phyloP scores from a whole-genome alignment of 768 basidiomycete species.

The Xanthoconium stramineum region DNA sequence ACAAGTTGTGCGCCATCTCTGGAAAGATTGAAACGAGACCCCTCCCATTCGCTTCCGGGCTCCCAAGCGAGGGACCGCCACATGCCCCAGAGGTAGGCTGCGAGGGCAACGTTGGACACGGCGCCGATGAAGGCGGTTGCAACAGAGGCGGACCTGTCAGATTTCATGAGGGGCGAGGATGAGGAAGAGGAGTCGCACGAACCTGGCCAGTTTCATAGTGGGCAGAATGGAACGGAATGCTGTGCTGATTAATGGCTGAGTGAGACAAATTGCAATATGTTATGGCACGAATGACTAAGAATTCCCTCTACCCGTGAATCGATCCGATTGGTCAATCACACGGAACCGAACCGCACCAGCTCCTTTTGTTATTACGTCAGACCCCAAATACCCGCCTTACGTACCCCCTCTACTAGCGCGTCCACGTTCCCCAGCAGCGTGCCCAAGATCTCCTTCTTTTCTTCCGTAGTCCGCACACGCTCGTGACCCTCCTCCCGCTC shows the following conservation, averaged over 20 bases:
- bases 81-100: constrained; percentile 38
- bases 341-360: background rate
- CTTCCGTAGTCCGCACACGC: constrained; percentile 58
- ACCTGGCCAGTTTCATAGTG: constrained; percentile 6
- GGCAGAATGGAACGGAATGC: background rate
- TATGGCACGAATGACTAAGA: constrained; percentile 12
- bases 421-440: constrained; percentile 90
- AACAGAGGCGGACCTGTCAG: constrained; percentile 35
- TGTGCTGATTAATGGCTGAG: constrained; percentile 3
- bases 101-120: constrained; percentile 38
- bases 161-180: constrained; percentile 2
- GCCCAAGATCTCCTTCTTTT: constrained; percentile 79
- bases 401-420: constrained; percentile 81
- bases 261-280: constrained; percentile 1
- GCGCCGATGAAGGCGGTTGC: constrained; percentile 39
- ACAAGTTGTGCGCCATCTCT: constrained; percentile 45
- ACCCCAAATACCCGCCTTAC: constrained; percentile 87
- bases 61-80: constrained; percentile 48
- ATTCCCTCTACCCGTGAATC: background rate
- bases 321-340: background rate
- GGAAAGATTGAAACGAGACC: constrained; percentile 38
- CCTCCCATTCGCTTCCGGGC: constrained; percentile 48
- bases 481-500: constrained; percentile 14
- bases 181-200: background rate
- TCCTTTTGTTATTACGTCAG: constrained; percentile 38